Conservation (phyloP, 768 basidiomycete genomes). For the Podaxis sp. region DNA sequence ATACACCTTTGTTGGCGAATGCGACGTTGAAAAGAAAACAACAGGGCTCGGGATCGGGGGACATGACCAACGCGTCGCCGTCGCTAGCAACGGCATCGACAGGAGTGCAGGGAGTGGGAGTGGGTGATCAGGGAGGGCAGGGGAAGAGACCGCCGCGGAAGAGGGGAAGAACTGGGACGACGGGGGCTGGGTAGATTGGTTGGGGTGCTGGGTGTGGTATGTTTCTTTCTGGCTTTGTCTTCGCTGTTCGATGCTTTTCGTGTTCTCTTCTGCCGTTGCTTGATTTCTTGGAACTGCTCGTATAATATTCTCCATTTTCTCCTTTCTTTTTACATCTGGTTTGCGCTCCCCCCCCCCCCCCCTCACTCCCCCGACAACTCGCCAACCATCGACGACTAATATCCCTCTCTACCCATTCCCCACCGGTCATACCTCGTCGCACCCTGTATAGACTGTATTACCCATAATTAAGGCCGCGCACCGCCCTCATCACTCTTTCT, state of each 20-base stretch:
- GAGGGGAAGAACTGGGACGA: conserved; percentile 48
- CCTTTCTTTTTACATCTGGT: neutral
- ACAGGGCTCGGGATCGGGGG: conserved; percentile 31
- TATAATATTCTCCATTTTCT: neutral
- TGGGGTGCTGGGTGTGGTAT: conserved; percentile 27
- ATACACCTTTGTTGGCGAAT: conserved; percentile 47
- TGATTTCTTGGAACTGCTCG: conserved; percentile 29
- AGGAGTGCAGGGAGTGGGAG: conserved; percentile 48
- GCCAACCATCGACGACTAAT: neutral
- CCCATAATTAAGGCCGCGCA: neutral
- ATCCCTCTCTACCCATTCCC: neutral
- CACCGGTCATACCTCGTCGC: neutral
- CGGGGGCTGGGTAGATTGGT: conserved; percentile 19
- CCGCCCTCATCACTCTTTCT: neutral
- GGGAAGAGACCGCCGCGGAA: conserved; percentile 56
- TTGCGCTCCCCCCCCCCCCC: neutral
- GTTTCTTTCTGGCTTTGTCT: neutral
- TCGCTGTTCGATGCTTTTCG: conserved; percentile 22
- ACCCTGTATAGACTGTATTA: neutral
- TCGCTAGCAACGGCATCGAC: conserved; percentile 46
- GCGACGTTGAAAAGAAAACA: conserved; percentile 59
- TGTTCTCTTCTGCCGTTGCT: neutral
- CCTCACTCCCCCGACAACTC: neutral
- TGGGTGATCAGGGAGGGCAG: conserved; percentile 18
- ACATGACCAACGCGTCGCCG: conserved; percentile 22